Percentiles rank a stretch among this genome's conserved stretches.
Conservation (phyloP, 306 rosid genomes). For the Astragalus membranaceus region DNA sequence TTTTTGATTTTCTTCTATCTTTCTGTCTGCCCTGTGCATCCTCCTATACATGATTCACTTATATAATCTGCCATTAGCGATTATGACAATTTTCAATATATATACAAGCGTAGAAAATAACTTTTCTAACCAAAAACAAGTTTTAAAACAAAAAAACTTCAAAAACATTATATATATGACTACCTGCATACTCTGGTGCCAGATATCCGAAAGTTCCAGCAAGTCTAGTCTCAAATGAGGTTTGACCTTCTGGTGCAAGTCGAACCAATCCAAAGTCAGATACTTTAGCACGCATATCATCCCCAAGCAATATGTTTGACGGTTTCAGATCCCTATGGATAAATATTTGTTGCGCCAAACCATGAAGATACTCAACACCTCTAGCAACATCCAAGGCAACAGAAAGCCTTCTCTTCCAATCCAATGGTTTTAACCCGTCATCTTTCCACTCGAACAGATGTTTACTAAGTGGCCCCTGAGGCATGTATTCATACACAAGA, state of each 20-base stretch:
- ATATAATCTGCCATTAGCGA: no score
- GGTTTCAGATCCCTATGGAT: slow-evolving; percentile 94
- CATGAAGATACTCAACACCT: slow-evolving; percentile 86
- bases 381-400: slow-evolving; percentile 95
- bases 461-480: slow-evolving; percentile 80
- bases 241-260: slow-evolving; percentile 84
- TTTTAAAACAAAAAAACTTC: not conserved
- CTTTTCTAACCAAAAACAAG: not conserved
- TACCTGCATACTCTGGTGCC: slow-evolving; percentile 97
- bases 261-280: slow-evolving; percentile 93
- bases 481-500: slow-evolving; percentile 94
- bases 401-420: slow-evolving; percentile 72
- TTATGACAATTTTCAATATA: not conserved
- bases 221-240: slow-evolving; percentile 68
- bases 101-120: not conserved
- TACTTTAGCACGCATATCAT: slow-evolving; percentile 89
- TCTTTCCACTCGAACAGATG: slow-evolving; percentile 62
- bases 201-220: slow-evolving; percentile 97
- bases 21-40: no score
- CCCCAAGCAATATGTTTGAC: slow-evolving; percentile 88
- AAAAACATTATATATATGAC: not conserved
- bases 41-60: no score
- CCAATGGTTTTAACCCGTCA: slow-evolving; percentile 53
- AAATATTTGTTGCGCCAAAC: slow-evolving; percentile 78
- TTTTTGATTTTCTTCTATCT: no score